Conservation (phyloP, 2,329 filamentous ascomycete species). For the Plectosphaerella plurivora region DNA sequence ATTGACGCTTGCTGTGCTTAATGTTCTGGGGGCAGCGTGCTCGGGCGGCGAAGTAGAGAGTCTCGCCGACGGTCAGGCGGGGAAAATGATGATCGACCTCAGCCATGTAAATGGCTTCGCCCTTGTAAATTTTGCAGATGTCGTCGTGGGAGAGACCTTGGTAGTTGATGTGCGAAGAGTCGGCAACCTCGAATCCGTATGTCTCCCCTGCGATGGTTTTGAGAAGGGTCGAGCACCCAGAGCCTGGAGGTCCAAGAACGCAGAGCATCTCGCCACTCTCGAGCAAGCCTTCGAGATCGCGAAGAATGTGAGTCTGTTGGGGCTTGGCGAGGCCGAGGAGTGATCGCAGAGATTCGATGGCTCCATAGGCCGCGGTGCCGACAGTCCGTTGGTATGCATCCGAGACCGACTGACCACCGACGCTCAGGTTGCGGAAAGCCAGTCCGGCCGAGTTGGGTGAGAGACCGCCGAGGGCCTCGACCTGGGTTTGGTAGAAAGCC, state of each 20-base stretch:
- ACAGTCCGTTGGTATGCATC: constrained; percentile 38
- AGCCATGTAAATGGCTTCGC: constrained; percentile 28
- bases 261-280: constrained; percentile 51
- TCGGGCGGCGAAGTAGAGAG: constrained; percentile 53
- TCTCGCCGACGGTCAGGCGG: constrained; percentile 54
- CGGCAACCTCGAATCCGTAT: constrained; percentile 1
- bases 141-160: not conserved
- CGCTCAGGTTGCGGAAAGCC: constrained; percentile 34
- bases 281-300: constrained; percentile 45
- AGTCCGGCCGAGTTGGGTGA: constrained; percentile 25
- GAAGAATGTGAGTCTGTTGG: constrained; percentile 40
- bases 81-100: constrained; percentile 62
- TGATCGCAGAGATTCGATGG: not conserved
- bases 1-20: constrained; percentile 36
- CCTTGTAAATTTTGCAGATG: constrained; percentile 24
- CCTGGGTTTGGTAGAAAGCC: constrained; percentile 24
- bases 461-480: constrained; percentile 16
- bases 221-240: constrained; percentile 64
- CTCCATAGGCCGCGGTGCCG: constrained; percentile 17
- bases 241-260: constrained; percentile 50
- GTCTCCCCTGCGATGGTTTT: constrained; percentile 28
- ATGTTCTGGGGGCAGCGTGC: constrained; percentile 43
- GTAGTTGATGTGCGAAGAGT: constrained; percentile 1
- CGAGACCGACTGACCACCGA: constrained; percentile 33
- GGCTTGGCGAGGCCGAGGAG: constrained; percentile 16